phyloP scores from a whole-genome alignment of 2,329 filamentous ascomycete species.

The Blastomyces gilchristii region DNA sequence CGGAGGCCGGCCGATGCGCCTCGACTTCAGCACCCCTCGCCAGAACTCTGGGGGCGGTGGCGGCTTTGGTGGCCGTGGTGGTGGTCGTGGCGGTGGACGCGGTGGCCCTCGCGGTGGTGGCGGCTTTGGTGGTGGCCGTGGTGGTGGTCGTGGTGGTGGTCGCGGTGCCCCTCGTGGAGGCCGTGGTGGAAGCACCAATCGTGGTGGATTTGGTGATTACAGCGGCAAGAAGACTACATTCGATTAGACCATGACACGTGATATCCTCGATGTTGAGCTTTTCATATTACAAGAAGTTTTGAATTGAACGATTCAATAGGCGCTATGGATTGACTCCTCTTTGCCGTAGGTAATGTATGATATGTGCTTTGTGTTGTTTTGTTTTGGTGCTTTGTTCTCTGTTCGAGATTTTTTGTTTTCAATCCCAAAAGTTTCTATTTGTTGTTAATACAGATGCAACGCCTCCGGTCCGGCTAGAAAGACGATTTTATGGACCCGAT shows the following conservation, averaged over 20 bases:
- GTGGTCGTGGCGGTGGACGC: conserved; percentile 38
- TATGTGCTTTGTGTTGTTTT: neutral
- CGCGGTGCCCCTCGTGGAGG: conserved; percentile 37
- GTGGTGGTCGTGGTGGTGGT: conserved; percentile 34
- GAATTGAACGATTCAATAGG: neutral
- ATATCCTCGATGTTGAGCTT: neutral
- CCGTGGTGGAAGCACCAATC: conserved; percentile 40
- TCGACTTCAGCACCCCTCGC: conserved; percentile 69
- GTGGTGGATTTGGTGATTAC: conserved; percentile 54
- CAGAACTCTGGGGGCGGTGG: conserved; percentile 43
- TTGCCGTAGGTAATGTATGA: conserved; percentile 6
- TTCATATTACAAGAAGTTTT: neutral
- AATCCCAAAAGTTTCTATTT: conserved; percentile 3
- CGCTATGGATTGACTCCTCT: neutral
- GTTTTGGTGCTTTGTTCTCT: neutral
- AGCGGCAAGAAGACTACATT: conserved; percentile 73
- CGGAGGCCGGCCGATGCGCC: conserved; percentile 62
- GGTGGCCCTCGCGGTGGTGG: conserved; percentile 32
- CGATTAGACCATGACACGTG: conserved; percentile 23
- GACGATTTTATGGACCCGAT: neutral
- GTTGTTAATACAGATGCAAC: neutral
- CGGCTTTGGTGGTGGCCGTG: too few species aligned
- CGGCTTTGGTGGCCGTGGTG: conserved; percentile 40
- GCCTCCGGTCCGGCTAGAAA: neutral
- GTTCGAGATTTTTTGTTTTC: neutral